Evolutionary conservation across 1,284 basidiomycete genomes (phyloP).

Genomic region (Rugosomyces carneus): DNA sequence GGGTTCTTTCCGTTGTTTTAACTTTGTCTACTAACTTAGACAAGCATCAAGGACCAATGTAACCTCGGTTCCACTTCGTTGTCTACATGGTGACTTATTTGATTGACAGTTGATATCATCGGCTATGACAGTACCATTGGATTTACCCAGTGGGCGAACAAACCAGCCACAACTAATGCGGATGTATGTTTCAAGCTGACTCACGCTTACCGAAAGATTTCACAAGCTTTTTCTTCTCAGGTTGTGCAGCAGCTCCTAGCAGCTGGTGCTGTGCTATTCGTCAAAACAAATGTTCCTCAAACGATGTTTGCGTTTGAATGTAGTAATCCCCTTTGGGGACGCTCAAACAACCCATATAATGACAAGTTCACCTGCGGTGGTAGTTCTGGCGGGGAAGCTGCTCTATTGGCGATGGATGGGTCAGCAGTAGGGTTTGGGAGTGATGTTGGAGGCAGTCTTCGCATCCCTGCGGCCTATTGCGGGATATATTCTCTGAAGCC

Average conservation of each 20-base stretch:
- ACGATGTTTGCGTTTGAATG: slow-evolving; percentile 87
- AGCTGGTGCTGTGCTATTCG: slow-evolving; percentile 44
- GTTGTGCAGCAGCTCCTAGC: slow-evolving; percentile 37
- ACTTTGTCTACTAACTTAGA: slow-evolving; percentile 18
- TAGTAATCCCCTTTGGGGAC: slow-evolving; percentile 77
- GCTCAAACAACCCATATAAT: slow-evolving; percentile 68
- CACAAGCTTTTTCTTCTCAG: slow-evolving; percentile 21
- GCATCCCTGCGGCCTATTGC: slow-evolving; percentile 79
- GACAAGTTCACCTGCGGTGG: slow-evolving; percentile 66
- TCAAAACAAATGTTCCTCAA: slow-evolving; percentile 67
- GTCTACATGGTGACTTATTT: neutral
- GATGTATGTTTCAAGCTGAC: slow-evolving; percentile 38
- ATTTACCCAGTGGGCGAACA: slow-evolving; percentile 61
- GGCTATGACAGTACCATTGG: slow-evolving; percentile 71
- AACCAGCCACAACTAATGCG: slow-evolving; percentile 51
- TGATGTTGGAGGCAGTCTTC: slow-evolving; percentile 71
- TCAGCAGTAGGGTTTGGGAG: slow-evolving; percentile 73
- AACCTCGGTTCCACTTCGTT: slow-evolving; percentile 17
- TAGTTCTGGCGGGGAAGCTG: slow-evolving; percentile 75
- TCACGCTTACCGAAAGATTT: neutral
- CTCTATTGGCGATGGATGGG: slow-evolving; percentile 71
- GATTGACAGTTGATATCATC: slow-evolving; percentile 43
- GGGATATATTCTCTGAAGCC: slow-evolving; percentile 83
- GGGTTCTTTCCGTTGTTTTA: neutral
- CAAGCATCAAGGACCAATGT: slow-evolving; percentile 58